Evolutionary conservation across 768 basidiomycete species (phyloP).

Genomic region (Suillus subaureus): DNA sequence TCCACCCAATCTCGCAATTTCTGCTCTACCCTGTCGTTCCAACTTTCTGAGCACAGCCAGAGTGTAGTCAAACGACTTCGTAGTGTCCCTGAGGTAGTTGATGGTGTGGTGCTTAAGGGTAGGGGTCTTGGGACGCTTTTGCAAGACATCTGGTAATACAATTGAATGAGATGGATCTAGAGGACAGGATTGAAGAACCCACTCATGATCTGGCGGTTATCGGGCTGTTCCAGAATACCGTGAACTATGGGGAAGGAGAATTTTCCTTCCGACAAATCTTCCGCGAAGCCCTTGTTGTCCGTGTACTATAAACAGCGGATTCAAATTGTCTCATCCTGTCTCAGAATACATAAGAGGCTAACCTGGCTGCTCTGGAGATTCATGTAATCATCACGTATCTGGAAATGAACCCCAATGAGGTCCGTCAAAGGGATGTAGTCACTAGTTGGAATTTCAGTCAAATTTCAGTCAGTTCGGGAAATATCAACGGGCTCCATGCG

Average conservation of each 20-base stretch:
- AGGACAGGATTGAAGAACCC: constrained; percentile 30
- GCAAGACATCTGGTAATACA: constrained; percentile 71
- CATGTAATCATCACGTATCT: constrained; percentile 61
- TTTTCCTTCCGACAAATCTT: constrained; percentile 95
- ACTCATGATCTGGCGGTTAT: constrained; percentile 86
- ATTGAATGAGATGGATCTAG: background rate
- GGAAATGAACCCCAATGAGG: constrained; percentile 58
- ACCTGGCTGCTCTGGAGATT: constrained; percentile 30
- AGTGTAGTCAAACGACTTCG: constrained; percentile 89
- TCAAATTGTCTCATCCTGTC: background rate
- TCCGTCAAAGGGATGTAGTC: constrained; percentile 61
- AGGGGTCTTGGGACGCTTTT: constrained; percentile 81
- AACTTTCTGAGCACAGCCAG: constrained; percentile 65
- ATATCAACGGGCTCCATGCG: background rate
- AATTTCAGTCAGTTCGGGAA: background rate
- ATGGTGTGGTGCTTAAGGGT: constrained; percentile 83
- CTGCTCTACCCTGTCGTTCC: constrained; percentile 64
- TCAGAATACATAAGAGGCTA: background rate
- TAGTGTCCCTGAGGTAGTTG: constrained; percentile 71
- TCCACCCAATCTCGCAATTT: constrained; percentile 77
- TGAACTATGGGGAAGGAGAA: constrained; percentile 97
- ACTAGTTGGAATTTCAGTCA: constrained; percentile 25
- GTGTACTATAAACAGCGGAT: constrained; percentile 61
- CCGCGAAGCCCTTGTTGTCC: constrained; percentile 84
- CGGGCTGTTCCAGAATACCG: constrained; percentile 74